Base-by-base conservation (phyloP, 192 early-diverging fungal genomes). In the Ambispora gerdemannii region DNA sequence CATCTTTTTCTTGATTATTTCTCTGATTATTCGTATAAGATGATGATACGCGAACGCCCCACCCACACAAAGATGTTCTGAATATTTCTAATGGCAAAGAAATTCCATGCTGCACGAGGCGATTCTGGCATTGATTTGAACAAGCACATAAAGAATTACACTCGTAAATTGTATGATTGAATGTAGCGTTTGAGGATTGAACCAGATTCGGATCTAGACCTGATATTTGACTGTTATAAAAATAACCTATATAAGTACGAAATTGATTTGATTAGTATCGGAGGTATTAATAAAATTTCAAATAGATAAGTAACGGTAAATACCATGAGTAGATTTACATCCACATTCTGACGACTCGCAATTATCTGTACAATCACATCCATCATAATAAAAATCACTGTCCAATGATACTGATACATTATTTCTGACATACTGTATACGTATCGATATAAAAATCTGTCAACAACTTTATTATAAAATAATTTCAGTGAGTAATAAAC, bases 261-360 rank as follows among this genome's bases (percentile, higher is more conserved):
- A 19, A 38, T 8, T 38, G 60, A 13, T 24, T 25, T 24, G 25
- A 17, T 7, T 4, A 22, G 20, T 43, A 7, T 10, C n/a, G 27
- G n/a, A n/a, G n/a, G 22, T 10, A 38, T 15, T 36, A 2, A 19
- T 19, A n/a, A 6, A n/a, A 50, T 31, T 30, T 7, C 35, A 32
- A 20, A 10, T 50, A 50, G 27, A 30, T 32, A 27, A 47, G 19
- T 3, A 11, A 32, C 11, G n/a, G 33, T 64, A 64, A 33, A 20
- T 55, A 56, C 67, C 67, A 69, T 69, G 67, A 56, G 32, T 27
- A 2, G 67, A 32, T 69, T 69, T 69, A 38, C 67, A 69, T 36
- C 67, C 67, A 43, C 67, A 69, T 51, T 69, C 51, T 56, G 49
- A 38, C 19, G 67, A 69, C 25, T 32, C 10, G 19, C 67, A 69